Conservation (phyloP, 768 basidiomycete genomes). For the Trametes punicea region DNA sequence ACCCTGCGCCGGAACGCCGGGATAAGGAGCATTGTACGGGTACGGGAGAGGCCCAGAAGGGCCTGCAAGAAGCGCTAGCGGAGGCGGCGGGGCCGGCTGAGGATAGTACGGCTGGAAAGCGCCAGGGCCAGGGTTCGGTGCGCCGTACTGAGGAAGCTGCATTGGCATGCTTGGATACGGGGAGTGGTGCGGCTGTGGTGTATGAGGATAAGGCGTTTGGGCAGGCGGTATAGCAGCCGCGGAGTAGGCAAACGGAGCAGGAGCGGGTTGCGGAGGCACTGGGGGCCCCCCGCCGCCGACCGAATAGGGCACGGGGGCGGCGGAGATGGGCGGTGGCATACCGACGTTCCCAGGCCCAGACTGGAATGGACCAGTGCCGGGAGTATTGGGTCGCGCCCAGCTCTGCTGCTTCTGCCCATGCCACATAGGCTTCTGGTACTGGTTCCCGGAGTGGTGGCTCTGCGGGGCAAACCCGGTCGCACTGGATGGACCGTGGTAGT, state of each 20-base stretch:
- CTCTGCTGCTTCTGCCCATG: slow-evolving; percentile 10
- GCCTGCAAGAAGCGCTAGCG: background rate
- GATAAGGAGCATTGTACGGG: background rate
- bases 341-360: slow-evolving; percentile 10
- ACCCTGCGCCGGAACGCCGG: background rate
- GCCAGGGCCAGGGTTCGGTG: background rate
- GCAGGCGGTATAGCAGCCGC: background rate
- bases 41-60: background rate
- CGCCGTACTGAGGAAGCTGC: background rate
- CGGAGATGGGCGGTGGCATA: background rate
- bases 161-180: background rate
- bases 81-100: slow-evolving; percentile 1
- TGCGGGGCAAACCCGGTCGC: background rate
- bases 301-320: slow-evolving; percentile 5
- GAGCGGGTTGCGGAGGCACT: background rate
- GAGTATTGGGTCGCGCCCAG: slow-evolving; percentile 2
- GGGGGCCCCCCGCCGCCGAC: background rate
- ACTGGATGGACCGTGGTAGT: background rate
- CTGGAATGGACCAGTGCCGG: slow-evolving; percentile 2
- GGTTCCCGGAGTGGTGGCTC: too few species aligned
- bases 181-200: background rate
- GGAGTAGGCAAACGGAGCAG: background rate
- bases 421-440: slow-evolving; percentile 1
- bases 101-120: background rate
- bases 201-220: background rate